Evolutionary conservation across 75 land plant genomes (phyloP).

Genomic region (Chamaecyparis obtusa): DNA sequence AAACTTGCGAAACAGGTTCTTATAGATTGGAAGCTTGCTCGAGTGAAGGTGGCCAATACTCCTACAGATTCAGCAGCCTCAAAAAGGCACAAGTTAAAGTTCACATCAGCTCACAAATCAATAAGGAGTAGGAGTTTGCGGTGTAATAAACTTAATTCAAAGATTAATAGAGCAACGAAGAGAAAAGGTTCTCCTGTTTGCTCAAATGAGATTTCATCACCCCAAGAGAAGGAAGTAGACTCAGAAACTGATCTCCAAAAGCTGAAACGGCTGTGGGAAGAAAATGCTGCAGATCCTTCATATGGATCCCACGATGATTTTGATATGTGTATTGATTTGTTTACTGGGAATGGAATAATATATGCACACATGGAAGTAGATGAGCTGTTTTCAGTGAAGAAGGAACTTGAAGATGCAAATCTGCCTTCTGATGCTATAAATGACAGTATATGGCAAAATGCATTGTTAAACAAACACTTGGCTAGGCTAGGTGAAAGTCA

Average conservation of each 20-base stretch:
- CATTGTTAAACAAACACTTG: constrained; percentile 23
- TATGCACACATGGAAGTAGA: constrained; percentile 42
- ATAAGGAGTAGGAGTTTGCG: constrained; percentile 4
- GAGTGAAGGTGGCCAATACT: constrained; percentile 15
- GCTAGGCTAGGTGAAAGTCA: constrained; percentile 14
- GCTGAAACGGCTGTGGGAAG: constrained; percentile 36
- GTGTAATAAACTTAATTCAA: neutral
- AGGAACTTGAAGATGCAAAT: constrained; percentile 34
- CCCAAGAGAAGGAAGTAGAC: constrained; percentile 15
- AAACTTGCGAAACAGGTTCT: constrained; percentile 41
- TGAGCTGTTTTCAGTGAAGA: constrained; percentile 28
- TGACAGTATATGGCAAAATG: constrained; percentile 40
- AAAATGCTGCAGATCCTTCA: constrained; percentile 12
- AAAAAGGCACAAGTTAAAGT: constrained; percentile 11
- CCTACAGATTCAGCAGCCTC: constrained; percentile 4
- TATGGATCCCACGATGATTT: constrained; percentile 17
- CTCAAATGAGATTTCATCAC: constrained; percentile 5
- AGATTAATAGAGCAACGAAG: neutral
- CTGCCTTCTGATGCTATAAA: constrained; percentile 37
- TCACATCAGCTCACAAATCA: constrained; percentile 1
- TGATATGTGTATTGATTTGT: constrained; percentile 24
- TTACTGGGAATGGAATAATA: constrained; percentile 34
- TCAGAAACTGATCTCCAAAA: constrained; percentile 19
- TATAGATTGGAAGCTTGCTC: constrained; percentile 35
- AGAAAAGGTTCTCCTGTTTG: constrained; percentile 12